These are phyloP conservation scores for Leptodermis oblonga DNA, from an alignment of 257 asterid species.

Conservation along the genomic window DNA sequence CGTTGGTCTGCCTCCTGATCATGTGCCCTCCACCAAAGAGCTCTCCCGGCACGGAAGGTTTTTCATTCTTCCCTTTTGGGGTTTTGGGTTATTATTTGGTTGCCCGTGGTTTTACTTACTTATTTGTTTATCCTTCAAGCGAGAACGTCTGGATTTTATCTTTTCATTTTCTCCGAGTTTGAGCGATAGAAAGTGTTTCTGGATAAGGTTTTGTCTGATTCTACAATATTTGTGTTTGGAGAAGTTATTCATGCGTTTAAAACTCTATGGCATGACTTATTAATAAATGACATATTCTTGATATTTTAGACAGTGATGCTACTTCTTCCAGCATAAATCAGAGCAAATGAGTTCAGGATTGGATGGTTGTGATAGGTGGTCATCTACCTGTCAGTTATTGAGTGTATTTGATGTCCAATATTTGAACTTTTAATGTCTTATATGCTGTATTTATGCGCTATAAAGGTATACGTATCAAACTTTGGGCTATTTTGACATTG, in stretches of 20 bases:
- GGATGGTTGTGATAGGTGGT: neutral
- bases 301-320: neutral
- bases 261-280: neutral
- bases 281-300: neutral
- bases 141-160: neutral
- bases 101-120: neutral
- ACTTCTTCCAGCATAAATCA: neutral
- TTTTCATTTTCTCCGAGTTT: neutral
- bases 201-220: neutral
- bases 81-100: neutral
- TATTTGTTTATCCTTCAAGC: neutral
- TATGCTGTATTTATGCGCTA: no score
- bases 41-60: constrained; percentile 79
- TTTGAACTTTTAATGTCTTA: no score
- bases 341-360: no score
- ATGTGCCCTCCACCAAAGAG: constrained; percentile 77
- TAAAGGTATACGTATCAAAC: neutral
- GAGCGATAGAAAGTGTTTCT: neutral
- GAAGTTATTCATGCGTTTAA: neutral
- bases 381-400: neutral
- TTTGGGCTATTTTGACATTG: no score
- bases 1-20: constrained; percentile 68
- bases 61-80: neutral
- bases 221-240: neutral
- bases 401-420: neutral